Evolutionary conservation across 2,329 filamentous ascomycete genomes (phyloP).

Genomic region (Aspergillus fumigatiaffinis): DNA sequence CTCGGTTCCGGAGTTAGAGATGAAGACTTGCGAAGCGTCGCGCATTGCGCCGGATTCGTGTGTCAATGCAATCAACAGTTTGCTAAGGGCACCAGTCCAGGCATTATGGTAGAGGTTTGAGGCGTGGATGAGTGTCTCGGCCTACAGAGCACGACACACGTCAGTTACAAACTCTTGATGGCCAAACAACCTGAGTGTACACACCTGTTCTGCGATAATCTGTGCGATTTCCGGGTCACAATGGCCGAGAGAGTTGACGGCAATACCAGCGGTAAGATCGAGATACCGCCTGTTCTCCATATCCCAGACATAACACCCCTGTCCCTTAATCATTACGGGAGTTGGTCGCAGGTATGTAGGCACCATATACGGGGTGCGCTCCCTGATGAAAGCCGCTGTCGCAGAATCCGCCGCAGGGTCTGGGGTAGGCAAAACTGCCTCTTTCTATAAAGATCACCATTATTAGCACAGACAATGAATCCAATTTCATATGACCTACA

Average conservation of each 20-base stretch:
- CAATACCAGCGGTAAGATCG: slow-evolving; percentile 93
- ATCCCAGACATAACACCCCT: slow-evolving; percentile 87
- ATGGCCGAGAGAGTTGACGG: slow-evolving; percentile 89
- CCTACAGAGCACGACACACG: slow-evolving; percentile 36
- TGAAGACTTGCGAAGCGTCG: slow-evolving; percentile 73
- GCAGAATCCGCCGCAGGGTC: slow-evolving; percentile 71
- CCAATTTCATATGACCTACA: slow-evolving; percentile 10
- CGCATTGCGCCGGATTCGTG: slow-evolving; percentile 76
- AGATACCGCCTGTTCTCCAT: slow-evolving; percentile 84
- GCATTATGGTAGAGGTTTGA: slow-evolving; percentile 97
- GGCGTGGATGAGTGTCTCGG: slow-evolving; percentile 77
- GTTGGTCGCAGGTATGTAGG: slow-evolving; percentile 88
- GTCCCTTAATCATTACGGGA: slow-evolving; percentile 82
- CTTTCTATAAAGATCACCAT: slow-evolving; percentile 33
- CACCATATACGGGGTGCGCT: slow-evolving; percentile 85
- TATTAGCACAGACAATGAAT: not conserved
- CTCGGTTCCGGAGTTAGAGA: slow-evolving; percentile 95
- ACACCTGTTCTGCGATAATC: slow-evolving; percentile 73
- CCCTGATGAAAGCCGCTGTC: slow-evolving; percentile 69
- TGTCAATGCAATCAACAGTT: slow-evolving; percentile 79
- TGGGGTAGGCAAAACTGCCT: slow-evolving; percentile 58
- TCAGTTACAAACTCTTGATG: slow-evolving; percentile 4
- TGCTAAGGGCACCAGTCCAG: slow-evolving; percentile 86
- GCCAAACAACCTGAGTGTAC: slow-evolving; percentile 8
- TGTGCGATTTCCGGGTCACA: slow-evolving; percentile 74